Percentiles rank a stretch among this genome's conserved stretches.
phyloP scores from a whole-genome alignment of 2,329 filamentous ascomycete genomes.

The Plenodomus biglobosus region DNA sequence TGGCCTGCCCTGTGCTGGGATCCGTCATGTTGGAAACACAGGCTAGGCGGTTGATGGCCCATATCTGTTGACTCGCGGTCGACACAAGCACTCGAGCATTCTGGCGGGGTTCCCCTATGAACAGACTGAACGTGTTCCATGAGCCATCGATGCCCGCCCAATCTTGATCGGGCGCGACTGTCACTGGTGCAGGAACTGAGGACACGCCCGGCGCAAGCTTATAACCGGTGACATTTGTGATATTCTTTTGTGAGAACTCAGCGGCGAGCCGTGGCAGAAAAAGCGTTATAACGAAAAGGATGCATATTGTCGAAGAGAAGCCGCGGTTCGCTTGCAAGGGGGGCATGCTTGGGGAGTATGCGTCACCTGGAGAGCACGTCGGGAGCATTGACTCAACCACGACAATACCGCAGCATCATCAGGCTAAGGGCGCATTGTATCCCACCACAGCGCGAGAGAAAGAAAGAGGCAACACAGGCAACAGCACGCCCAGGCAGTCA shows the following conservation, averaged over 20 bases:
- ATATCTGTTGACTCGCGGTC: constrained; percentile 70
- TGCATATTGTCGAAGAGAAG: constrained; percentile 15
- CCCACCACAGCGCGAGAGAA: constrained; percentile 17
- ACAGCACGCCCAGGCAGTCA: constrained; percentile 15
- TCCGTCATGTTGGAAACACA: constrained; percentile 38
- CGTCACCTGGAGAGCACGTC: constrained; percentile 19
- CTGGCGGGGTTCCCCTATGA: constrained; percentile 57
- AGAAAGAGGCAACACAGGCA: constrained; percentile 9
- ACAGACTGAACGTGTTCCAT: constrained; percentile 71
- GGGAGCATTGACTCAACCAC: constrained; percentile 28
- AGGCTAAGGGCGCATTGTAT: constrained; percentile 18
- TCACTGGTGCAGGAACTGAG: constrained; percentile 34
- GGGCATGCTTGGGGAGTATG: constrained; percentile 29
- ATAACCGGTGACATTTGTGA: constrained; percentile 21
- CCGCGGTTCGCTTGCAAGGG: constrained; percentile 20
- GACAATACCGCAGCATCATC: constrained; percentile 28
- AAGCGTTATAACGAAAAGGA: constrained; percentile 15
- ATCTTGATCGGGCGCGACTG: constrained; percentile 41
- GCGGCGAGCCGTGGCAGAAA: constrained; percentile 23
- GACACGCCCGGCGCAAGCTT: constrained; percentile 18
- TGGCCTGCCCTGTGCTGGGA: constrained; percentile 49
- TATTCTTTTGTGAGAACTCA: constrained; percentile 25
- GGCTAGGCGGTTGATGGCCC: constrained; percentile 57
- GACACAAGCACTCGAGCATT: constrained; percentile 62
- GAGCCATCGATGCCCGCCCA: constrained; percentile 43